Conservation (phyloP, 129 eudicot genomes). For the Tanacetum coccineum region DNA sequence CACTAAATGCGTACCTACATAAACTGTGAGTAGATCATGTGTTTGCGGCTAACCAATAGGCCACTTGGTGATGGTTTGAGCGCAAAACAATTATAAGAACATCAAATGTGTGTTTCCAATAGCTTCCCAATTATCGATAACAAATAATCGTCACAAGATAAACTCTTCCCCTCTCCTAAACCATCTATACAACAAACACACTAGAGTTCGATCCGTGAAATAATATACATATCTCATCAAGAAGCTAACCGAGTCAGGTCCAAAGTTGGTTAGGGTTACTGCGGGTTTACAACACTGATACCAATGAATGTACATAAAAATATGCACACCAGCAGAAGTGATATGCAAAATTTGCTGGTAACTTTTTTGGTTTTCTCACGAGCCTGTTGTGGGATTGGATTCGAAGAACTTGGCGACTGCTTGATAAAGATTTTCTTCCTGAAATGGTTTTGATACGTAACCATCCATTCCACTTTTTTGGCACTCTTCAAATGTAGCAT, state of each 20-base stretch:
- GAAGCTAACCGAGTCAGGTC: slow-evolving; percentile 18
- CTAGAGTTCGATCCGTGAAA: neutral
- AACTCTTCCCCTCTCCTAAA: slow-evolving; percentile 16
- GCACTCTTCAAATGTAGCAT: slow-evolving; percentile 80
- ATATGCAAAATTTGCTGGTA: slow-evolving; percentile 42
- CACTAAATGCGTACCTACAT: too few species aligned
- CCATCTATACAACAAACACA: slow-evolving; percentile 32
- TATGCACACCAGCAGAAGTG: slow-evolving; percentile 31
- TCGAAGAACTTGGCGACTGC: slow-evolving; percentile 77
- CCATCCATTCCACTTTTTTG: slow-evolving; percentile 78
- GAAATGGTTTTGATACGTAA: slow-evolving; percentile 79
- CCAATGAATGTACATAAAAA: slow-evolving; percentile 1
- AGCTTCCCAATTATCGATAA: slow-evolving; percentile 9
- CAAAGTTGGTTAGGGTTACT: slow-evolving; percentile 10
- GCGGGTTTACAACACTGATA: slow-evolving; percentile 10
- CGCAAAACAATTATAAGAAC: slow-evolving; percentile 10
- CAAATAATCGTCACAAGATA: slow-evolving; percentile 17
- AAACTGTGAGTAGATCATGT: too few species aligned
- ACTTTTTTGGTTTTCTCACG: neutral
- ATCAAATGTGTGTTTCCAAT: slow-evolving; percentile 15
- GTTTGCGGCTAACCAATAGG: too few species aligned
- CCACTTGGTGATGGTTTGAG: too few species aligned
- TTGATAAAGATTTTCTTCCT: slow-evolving; percentile 71
- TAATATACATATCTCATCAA: neutral
- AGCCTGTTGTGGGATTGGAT: slow-evolving; percentile 31